Conservation (phyloP, 2,329 filamentous ascomycete species). For the Fusarium sp. region DNA sequence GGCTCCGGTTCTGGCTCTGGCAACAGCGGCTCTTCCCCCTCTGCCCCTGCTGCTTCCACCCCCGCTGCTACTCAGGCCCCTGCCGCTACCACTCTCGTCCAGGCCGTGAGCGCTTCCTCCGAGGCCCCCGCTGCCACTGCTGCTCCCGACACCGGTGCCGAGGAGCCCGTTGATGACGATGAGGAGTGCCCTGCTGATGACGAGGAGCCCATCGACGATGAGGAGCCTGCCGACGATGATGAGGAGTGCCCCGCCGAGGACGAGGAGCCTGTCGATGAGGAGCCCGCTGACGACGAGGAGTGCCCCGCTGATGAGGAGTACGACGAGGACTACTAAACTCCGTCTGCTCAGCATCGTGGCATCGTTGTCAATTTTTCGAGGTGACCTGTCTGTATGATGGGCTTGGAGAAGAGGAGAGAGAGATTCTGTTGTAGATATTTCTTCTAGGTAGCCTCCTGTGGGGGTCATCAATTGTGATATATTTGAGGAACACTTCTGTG, state of each 20-base stretch:
- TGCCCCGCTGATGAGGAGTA: constrained; percentile 19
- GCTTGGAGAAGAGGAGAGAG: not conserved
- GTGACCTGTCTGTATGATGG: not conserved
- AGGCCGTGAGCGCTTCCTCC: not conserved
- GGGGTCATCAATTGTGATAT: constrained; percentile 44
- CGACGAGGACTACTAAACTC: constrained; percentile 5
- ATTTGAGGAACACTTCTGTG: constrained; percentile 34
- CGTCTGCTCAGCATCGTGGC: constrained; percentile 18
- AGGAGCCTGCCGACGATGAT: not conserved
- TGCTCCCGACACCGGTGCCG: constrained; percentile 19
- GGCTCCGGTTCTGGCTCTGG: constrained; percentile 8
- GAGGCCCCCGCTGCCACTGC: constrained; percentile 12
- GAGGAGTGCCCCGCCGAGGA: constrained; percentile 2
- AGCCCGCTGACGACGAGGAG: constrained; percentile 12
- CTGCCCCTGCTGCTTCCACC: constrained; percentile 11
- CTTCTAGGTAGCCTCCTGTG: constrained; percentile 44
- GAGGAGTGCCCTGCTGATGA: constrained; percentile 19
- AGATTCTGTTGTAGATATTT: constrained; percentile 44
- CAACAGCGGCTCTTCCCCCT: constrained; percentile 10
- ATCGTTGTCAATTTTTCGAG: constrained; percentile 3
- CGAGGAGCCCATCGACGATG: not conserved
- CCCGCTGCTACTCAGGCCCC: constrained; percentile 21
- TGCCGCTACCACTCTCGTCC: not conserved
- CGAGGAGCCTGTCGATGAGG: constrained; percentile 15
- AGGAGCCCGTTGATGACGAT: constrained; percentile 24